Evolutionary conservation across 768 basidiomycete genomes (phyloP).

Genomic region (Calocera viscosa): DNA sequence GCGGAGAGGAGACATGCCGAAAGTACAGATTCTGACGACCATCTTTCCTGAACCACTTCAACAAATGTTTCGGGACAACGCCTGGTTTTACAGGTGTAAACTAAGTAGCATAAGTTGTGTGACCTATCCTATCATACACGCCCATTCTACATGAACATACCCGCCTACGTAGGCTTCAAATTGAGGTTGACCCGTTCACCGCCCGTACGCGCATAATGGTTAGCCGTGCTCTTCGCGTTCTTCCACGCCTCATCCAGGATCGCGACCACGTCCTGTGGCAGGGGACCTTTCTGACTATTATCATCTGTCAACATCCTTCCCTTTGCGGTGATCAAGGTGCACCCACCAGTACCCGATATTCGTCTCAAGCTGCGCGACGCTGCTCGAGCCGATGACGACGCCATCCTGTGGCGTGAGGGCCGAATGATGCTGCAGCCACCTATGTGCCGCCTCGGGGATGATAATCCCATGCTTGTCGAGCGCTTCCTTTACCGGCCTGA

Average conservation of each 20-base stretch:
- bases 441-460: constrained; percentile 42
- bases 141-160: too few relatives aligned
- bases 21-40: too few relatives aligned
- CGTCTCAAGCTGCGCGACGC: constrained; percentile 33
- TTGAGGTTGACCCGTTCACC: too few relatives aligned
- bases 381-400: constrained; percentile 39
- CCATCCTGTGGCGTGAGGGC: constrained; percentile 34
- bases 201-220: too few relatives aligned
- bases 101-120: too few relatives aligned
- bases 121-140: too few relatives aligned
- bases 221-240: constrained; percentile 21
- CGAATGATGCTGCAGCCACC: constrained; percentile 53
- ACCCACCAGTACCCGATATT: constrained; percentile 23
- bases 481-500: constrained; percentile 15
- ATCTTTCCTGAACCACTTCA: too few relatives aligned
- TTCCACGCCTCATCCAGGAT: constrained; percentile 41
- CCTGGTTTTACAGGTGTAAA: too few relatives aligned
- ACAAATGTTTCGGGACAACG: too few relatives aligned
- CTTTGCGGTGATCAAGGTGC: background rate
- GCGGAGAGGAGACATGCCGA: too few relatives aligned
- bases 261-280: constrained; percentile 40
- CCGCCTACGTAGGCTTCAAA: too few relatives aligned
- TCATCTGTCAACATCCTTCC: background rate
- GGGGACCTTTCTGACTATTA: constrained; percentile 37
- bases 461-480: constrained; percentile 36